Evolutionary conservation across 1,139 yeast genomes (phyloP), one percentile per base, ranked within the genome.

Genomic region (Sugiyamaella neomexicana): DNA sequence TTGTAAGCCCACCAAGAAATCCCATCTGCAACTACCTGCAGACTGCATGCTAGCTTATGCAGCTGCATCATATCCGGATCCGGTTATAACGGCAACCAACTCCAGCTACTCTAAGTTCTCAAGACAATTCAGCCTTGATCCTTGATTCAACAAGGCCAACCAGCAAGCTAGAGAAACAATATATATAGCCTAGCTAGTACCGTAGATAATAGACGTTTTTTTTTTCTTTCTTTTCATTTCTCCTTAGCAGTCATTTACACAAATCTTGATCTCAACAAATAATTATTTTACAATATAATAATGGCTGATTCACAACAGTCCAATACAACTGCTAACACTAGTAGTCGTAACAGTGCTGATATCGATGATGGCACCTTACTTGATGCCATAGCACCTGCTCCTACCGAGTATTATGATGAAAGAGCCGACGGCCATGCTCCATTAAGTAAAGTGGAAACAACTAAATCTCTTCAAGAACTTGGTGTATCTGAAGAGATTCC

Each of bases 401-500:
- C 53, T 9, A 39, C 45, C 7, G 46, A 45, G 1, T 7, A 45
- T 9, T 51, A 45, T 29, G 38, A 31, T 34, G 54, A 51, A 23
- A 27, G 38, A n/a, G 25, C 25, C 3, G 50, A 32, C 7, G 50
- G 20, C 9, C 32, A 31, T 2, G 38, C 25, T 15, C 31, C 42
- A 39, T 29, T 50, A 29, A 25, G 29, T 10, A 36, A 31, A 40
- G 85, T 93, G 0, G 96, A 88, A 72, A 88, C 95, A 0, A 81
- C 78, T 15, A 80, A 82, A 64, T 82, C 93, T 0, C 72, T 88
- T 52, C 79, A 77, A 51, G 84, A 81, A 8, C 73, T 79, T 65
- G 95, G 95, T 51, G 61, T 87, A 20, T 73, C 80, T 2, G 68
- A 77, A 15, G 74, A 72, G 2, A 73, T 79, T 1, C 86, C 88